Percentiles rank a stretch among this genome's conserved stretches.
phyloP scores from a whole-genome alignment of 331 rosid genomes.

The Pyracantha coccinea region DNA sequence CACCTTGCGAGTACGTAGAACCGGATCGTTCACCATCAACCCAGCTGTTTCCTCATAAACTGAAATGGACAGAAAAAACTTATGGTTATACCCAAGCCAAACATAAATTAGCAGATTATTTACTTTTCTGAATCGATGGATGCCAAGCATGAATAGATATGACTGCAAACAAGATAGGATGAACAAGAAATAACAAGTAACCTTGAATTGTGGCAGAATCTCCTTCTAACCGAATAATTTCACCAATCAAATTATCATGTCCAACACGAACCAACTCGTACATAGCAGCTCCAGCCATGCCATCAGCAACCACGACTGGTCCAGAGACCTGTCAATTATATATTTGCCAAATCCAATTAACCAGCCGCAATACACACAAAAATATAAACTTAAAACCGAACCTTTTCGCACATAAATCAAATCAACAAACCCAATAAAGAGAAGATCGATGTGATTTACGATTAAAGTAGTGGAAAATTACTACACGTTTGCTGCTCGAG shows the following conservation, averaged over 20 bases:
- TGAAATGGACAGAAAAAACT: constrained; percentile 24
- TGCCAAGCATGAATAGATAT: background rate
- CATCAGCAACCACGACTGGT: constrained; percentile 96
- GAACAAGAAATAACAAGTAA: constrained; percentile 9
- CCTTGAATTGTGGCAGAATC: constrained; percentile 99
- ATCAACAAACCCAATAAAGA: background rate
- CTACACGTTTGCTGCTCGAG: background rate
- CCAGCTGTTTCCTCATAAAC: constrained; percentile 99
- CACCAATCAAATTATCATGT: constrained; percentile 88
- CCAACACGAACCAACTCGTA: constrained; percentile 97
- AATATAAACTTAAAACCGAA: background rate
- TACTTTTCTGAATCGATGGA: background rate
- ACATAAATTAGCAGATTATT: background rate
- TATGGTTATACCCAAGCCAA: background rate
- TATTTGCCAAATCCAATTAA: background rate
- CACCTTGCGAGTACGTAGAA: constrained; percentile 89
- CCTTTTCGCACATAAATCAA: background rate
- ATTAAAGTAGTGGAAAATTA: background rate
- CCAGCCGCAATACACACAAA: background rate
- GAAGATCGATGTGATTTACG: background rate
- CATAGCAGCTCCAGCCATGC: constrained; percentile 99
- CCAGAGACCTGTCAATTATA: constrained; percentile 72
- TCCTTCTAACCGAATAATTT: constrained; percentile 94
- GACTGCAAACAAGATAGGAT: background rate
- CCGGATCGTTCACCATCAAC: constrained; percentile 92